Evolutionary conservation across 2,329 filamentous ascomycete species (phyloP), one percentile per base, ranked within the genome.

Genomic region (Septoria linicola): DNA sequence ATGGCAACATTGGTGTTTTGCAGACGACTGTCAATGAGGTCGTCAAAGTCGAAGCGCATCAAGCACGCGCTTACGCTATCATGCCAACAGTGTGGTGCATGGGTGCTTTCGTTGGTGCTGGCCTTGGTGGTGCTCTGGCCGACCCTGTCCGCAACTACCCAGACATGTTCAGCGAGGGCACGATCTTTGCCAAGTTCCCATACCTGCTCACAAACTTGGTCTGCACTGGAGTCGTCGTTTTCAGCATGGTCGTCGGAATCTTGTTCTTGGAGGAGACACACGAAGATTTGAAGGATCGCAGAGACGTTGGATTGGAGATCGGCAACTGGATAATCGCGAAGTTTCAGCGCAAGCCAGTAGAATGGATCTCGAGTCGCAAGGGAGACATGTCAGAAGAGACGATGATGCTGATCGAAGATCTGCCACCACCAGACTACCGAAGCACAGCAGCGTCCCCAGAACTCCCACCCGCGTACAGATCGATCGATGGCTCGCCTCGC

Each of bases 71-170:
- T 42, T 99, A 95, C 73, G 89, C 92, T 10, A 91, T 97, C 61
- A 96, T 99, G 90, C 93, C 93, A 5, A 89, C 96, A 68, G 89
- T 97, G 20, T 99, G 93, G 93, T 96, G 91, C 68, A 80, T 99
- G 66, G 93, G 93, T 78, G 96, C 92, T 21, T 96, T 97, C 63
- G 79, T 96, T 61, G 93, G 93, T 27, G 91, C 92, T 41, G 87
- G 88, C 68, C 87, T 97, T 66, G 93, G 93, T 65, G 93, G 93
- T 63, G 83, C 89, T 51, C 80, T 99, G 43, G 92, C 93, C 43
- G 82, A 89, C 63, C 93, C 93, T 16, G 93, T 89, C 65, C 79
- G 84, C 57, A 90, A 82, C 68, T 93, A 93, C 66, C 90, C 92
- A 10, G 73, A 72, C 47, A 62, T 89, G 27, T 97, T 96, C 67